Percentiles rank a stretch among this genome's conserved stretches.
These are phyloP conservation scores for Trypanosoma congolense DNA, from an alignment of 208 protist species.

Conservation along the genomic window DNA sequence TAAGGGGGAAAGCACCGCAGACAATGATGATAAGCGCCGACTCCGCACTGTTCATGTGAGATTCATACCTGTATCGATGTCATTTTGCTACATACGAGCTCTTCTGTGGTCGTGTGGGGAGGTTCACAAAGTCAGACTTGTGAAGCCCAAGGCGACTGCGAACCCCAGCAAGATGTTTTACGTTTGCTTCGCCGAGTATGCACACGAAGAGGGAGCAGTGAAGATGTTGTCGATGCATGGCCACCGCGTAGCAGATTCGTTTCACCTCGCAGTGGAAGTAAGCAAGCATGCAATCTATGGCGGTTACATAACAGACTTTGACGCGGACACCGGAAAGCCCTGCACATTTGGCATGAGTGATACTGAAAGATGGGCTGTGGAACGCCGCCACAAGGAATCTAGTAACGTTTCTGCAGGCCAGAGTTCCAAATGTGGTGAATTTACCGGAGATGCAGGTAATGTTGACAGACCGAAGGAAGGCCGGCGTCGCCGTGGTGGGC, in stretches of 20 bases:
- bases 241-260: conserved; percentile 5
- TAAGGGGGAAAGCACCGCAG: not conserved
- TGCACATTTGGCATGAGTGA: conserved; percentile 36
- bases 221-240: conserved; percentile 18
- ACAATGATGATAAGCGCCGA: conserved; percentile 11
- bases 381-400: conserved; percentile 2
- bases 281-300: conserved; percentile 28
- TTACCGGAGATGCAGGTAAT: not conserved
- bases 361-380: conserved; percentile 11
- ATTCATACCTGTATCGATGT: conserved; percentile 27
- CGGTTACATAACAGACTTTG: conserved; percentile 30
- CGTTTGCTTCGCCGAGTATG: conserved; percentile 47
- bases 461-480: not conserved
- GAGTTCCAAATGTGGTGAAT: not conserved
- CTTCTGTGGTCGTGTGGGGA: conserved; percentile 30
- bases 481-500: not conserved
- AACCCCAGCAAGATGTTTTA: conserved; percentile 26
- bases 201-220: conserved; percentile 10
- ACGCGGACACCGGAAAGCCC: conserved; percentile 26
- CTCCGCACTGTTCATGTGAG: conserved; percentile 29
- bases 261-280: conserved; percentile 23
- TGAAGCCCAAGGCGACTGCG: conserved; percentile 16
- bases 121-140: conserved; percentile 35
- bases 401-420: not conserved
- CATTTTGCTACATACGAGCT: conserved; percentile 21